These are phyloP conservation scores for Filobasidium floriforme DNA, from an alignment of 768 basidiomycete species.

Conservation along the genomic window DNA sequence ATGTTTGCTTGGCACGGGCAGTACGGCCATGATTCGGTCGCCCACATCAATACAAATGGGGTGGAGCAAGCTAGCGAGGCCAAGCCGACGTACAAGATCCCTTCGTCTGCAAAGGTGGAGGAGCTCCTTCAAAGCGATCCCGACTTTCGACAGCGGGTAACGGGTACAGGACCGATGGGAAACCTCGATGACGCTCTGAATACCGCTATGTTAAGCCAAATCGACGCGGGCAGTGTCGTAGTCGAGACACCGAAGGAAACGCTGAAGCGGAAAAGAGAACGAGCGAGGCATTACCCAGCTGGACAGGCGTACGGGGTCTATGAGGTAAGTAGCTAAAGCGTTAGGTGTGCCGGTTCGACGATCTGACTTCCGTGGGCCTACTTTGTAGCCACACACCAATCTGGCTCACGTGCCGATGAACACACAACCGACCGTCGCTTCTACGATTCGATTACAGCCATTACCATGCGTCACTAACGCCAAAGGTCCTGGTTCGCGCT, in stretches of 20 bases:
- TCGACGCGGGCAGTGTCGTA: constrained; percentile 26
- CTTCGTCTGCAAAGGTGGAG: constrained; percentile 14
- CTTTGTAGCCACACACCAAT: constrained; percentile 41
- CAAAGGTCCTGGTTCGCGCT: constrained; percentile 16
- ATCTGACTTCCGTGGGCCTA: neutral
- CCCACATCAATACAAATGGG: neutral
- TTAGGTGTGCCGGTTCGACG: neutral
- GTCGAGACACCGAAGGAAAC: constrained; percentile 26
- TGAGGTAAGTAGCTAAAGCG: constrained; percentile 23
- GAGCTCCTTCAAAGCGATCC: constrained; percentile 18
- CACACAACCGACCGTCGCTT: constrained; percentile 30
- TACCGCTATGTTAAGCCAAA: neutral
- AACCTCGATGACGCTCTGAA: constrained; percentile 10
- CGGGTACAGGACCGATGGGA: neutral
- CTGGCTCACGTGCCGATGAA: constrained; percentile 36
- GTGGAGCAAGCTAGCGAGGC: too few relatives aligned
- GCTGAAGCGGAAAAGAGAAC: constrained; percentile 21
- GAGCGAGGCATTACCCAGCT: constrained; percentile 27
- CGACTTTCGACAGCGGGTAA: constrained; percentile 6
- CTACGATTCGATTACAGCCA: constrained; percentile 4
- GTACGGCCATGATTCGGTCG: constrained; percentile 4
- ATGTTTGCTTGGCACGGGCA: constrained; percentile 16
- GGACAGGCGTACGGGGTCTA: constrained; percentile 33
- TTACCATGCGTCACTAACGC: constrained; percentile 24
- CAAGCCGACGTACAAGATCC: neutral